These are phyloP conservation scores for Selaginella moellendorffii DNA, from an alignment of 75 land plant species.

Conservation along the genomic window DNA sequence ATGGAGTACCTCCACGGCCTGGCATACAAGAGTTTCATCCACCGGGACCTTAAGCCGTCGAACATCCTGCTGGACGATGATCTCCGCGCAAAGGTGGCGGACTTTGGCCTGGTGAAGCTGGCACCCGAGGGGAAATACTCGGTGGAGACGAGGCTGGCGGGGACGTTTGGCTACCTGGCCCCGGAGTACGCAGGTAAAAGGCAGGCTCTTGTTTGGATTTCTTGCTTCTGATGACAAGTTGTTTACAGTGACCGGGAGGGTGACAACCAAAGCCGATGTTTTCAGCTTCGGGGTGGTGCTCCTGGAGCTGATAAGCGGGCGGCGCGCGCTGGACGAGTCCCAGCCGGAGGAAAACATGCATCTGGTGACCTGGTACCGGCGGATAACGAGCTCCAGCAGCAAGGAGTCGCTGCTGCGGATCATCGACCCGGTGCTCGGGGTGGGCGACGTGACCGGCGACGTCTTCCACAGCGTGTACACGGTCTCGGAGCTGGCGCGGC, in stretches of 20 bases:
- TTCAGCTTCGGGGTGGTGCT: background rate
- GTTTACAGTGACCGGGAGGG: background rate
- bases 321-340: background rate
- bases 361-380: background rate
- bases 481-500: constrained; percentile 14
- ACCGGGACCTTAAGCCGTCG: constrained; percentile 65
- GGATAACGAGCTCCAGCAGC: background rate
- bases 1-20: constrained; percentile 63
- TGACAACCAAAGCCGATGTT: background rate
- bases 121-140: constrained; percentile 49
- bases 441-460: too few species aligned
- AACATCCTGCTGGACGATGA: constrained; percentile 56
- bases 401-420: background rate
- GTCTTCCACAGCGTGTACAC: constrained; percentile 11
- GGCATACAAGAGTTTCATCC: constrained; percentile 57
- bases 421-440: background rate
- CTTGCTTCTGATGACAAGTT: too few species aligned
- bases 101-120: constrained; percentile 67
- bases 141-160: constrained; percentile 56
- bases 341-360: background rate
- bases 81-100: constrained; percentile 54
- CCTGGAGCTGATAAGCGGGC: background rate
- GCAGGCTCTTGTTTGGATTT: too few species aligned
- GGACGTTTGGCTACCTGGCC: constrained; percentile 82
- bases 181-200: constrained; percentile 83